Percentiles rank a stretch among this genome's conserved stretches.
These are phyloP conservation scores for Paraglomus occultum DNA, from an alignment of 192 early-diverging fungal species.

Conservation along the genomic window DNA sequence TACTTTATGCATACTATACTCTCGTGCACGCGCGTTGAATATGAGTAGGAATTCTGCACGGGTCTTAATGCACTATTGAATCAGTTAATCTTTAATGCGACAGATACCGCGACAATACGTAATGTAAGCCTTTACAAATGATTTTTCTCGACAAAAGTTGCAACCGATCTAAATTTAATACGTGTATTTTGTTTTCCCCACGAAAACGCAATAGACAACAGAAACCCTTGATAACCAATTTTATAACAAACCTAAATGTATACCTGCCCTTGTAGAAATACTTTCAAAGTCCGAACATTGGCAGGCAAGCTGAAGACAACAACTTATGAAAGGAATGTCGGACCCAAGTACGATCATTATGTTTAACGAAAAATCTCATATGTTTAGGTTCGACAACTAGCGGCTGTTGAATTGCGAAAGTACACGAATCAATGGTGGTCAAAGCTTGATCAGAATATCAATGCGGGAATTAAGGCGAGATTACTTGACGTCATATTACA, in stretches of 20 bases:
- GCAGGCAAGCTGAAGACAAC: constrained; percentile 38
- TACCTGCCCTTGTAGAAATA: constrained; percentile 82
- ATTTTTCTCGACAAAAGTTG: background rate
- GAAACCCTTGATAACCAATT: constrained; percentile 70
- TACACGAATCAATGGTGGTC: constrained; percentile 75
- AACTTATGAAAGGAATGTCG: background rate
- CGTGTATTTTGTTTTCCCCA: background rate
- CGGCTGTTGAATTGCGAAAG: constrained; percentile 88
- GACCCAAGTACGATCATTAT: background rate
- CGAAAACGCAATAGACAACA: constrained; percentile 51
- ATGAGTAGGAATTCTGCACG: background rate
- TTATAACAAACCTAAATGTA: constrained; percentile 65
- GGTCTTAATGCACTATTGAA: constrained; percentile 10
- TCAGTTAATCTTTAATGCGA: constrained; percentile 8
- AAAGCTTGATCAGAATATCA: constrained; percentile 53
- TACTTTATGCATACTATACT: too few relatives aligned
- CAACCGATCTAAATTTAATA: background rate
- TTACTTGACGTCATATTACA: constrained; percentile 71
- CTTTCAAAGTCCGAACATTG: constrained; percentile 58
- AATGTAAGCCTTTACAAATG: background rate
- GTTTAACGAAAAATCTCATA: background rate
- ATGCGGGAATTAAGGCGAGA: constrained; percentile 61
- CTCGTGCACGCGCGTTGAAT: background rate
- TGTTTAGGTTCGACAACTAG: constrained; percentile 71
- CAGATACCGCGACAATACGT: constrained; percentile 21